Conservation (phyloP, 2,329 filamentous ascomycete genomes). For the Arthrinium phaeospermum region DNA sequence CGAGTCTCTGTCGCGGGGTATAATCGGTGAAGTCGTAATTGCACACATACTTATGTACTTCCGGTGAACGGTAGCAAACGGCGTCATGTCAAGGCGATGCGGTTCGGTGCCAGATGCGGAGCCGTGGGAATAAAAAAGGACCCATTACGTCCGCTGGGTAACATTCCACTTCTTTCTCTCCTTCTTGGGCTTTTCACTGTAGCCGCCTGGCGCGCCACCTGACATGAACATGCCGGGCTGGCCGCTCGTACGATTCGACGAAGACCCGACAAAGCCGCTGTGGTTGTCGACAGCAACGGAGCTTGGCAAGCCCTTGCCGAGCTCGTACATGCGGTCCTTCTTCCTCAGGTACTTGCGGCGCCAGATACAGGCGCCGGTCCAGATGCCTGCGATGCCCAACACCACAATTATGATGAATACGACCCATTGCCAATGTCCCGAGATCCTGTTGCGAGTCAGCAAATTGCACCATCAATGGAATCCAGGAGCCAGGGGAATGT, state of each 20-base stretch:
- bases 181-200: constrained; percentile 46
- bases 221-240: constrained; percentile 45
- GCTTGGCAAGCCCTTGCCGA: constrained; percentile 50
- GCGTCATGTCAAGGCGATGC: background rate
- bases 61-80: background rate
- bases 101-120: background rate
- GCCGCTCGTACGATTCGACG: constrained; percentile 34
- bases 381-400: constrained; percentile 70
- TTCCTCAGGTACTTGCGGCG: constrained; percentile 76
- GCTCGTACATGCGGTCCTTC: constrained; percentile 63
- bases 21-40: background rate
- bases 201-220: constrained; percentile 26
- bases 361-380: constrained; percentile 71
- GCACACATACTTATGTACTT: background rate
- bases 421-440: constrained; percentile 78
- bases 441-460: constrained; percentile 56
- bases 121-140: background rate
- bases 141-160: constrained; percentile 46
- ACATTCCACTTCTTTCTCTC: constrained; percentile 56
- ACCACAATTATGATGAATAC: constrained; percentile 79
- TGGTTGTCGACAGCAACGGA: constrained; percentile 41
- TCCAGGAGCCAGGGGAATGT: constrained; percentile 30
- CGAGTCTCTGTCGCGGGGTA: constrained; percentile 3
- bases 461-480: background rate
- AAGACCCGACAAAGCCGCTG: constrained; percentile 37